These are phyloP conservation scores for Melianthus villosus DNA, from an alignment of 441 rosid species.

Conservation along the genomic window DNA sequence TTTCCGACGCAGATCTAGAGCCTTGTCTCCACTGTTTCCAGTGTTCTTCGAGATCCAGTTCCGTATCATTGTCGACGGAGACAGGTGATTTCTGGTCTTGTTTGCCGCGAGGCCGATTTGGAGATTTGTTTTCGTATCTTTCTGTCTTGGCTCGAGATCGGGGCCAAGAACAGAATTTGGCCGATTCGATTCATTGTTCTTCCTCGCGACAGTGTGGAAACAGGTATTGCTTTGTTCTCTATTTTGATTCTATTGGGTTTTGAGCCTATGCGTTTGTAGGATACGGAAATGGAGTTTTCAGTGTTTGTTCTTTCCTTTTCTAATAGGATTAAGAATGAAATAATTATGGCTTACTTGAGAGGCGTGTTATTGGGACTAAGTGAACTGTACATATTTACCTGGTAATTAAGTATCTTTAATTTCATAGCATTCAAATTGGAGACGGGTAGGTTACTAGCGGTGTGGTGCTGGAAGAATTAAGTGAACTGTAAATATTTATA, in stretches of 20 bases:
- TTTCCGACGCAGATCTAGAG: neutral
- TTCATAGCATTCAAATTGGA: too few relatives aligned
- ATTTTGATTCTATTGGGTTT: neutral
- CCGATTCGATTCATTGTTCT: constrained; percentile 10
- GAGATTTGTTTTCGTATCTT: constrained; percentile 32
- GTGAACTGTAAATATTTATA: too few relatives aligned
- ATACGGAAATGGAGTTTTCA: too few relatives aligned
- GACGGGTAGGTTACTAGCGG: too few relatives aligned
- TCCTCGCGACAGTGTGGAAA: neutral
- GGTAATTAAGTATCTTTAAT: too few relatives aligned
- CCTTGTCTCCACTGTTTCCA: neutral
- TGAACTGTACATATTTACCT: too few relatives aligned
- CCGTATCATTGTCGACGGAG: neutral
- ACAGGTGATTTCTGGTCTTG: neutral
- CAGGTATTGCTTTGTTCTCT: constrained; percentile 1
- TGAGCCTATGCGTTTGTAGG: constrained; percentile 1
- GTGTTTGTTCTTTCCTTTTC: too few relatives aligned
- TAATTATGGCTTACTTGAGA: too few relatives aligned
- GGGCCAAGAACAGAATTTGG: constrained; percentile 56
- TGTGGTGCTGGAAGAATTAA: too few relatives aligned
- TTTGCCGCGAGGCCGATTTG: constrained; percentile 10
- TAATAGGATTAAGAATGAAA: too few relatives aligned
- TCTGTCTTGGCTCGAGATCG: constrained; percentile 78
- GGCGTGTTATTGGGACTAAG: too few relatives aligned
- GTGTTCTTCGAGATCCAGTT: neutral